phyloP scores from a whole-genome alignment of 805 yeast genomes.

The Spathaspora passalidarum region DNA sequence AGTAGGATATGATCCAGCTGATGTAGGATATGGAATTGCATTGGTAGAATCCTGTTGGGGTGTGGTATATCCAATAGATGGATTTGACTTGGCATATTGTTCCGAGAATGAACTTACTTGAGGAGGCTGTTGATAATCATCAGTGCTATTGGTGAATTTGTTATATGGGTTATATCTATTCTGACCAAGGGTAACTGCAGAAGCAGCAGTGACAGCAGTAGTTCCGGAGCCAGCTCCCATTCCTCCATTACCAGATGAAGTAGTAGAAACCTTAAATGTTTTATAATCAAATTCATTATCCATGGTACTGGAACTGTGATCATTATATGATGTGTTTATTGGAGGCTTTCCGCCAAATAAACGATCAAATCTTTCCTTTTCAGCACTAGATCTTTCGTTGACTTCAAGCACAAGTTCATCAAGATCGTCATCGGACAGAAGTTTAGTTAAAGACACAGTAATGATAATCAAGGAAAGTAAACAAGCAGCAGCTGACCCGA shows the following conservation, averaged over 20 bases:
- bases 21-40: background rate
- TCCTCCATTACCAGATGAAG: background rate
- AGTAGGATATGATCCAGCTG: background rate
- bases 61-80: background rate
- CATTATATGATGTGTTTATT: background rate
- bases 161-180: constrained; percentile 3
- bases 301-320: constrained; percentile 9
- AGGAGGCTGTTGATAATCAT: background rate
- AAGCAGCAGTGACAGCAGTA: background rate
- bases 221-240: background rate
- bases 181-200: background rate
- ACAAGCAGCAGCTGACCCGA: constrained; percentile 61
- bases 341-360: background rate
- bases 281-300: constrained; percentile 26
- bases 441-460: constrained; percentile 32
- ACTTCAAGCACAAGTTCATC: background rate
- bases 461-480: constrained; percentile 51
- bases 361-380: background rate
- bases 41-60: background rate
- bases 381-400: background rate
- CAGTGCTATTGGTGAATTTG: background rate
- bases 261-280: background rate
- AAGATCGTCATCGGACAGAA: constrained; percentile 1
- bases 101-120: background rate
- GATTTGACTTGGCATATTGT: background rate